These are phyloP conservation scores for Rhizopogon sp. DNA, from an alignment of 768 basidiomycete species.

Conservation along the genomic window DNA sequence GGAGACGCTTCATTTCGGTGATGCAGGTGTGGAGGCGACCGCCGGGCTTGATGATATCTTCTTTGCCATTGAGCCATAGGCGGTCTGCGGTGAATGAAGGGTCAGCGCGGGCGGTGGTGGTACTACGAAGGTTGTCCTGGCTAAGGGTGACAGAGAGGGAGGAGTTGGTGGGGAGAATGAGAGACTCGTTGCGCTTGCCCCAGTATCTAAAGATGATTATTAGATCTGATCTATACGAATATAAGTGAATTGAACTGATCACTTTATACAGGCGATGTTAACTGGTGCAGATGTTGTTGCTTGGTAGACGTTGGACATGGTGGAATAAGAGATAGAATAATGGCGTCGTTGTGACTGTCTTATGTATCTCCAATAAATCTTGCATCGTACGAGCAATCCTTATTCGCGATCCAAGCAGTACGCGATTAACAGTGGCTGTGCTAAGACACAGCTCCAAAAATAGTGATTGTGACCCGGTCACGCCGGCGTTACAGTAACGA, in stretches of 20 bases:
- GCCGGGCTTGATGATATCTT: slow-evolving; percentile 81
- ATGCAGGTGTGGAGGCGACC: slow-evolving; percentile 85
- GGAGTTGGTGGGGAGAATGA: slow-evolving; percentile 96
- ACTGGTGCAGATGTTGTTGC: slow-evolving; percentile 92
- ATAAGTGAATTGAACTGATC: slow-evolving; percentile 12
- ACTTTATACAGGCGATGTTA: slow-evolving; percentile 99
- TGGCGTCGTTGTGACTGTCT: background rate
- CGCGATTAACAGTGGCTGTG: slow-evolving; percentile 17
- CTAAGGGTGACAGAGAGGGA: slow-evolving; percentile 97
- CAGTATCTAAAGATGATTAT: slow-evolving; percentile 67
- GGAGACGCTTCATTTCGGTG: slow-evolving; percentile 73
- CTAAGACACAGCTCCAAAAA: background rate
- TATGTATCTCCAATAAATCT: slow-evolving; percentile 7
- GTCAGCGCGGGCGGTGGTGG: slow-evolving; percentile 88
- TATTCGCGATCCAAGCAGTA: slow-evolving; percentile 1
- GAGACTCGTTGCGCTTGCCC: slow-evolving; percentile 95
- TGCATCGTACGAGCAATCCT: slow-evolving; percentile 7
- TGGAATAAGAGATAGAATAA: slow-evolving; percentile 5
- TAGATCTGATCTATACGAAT: background rate
- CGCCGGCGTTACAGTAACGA: background rate
- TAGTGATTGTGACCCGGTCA: background rate
- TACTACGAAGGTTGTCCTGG: slow-evolving; percentile 92
- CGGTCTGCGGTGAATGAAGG: slow-evolving; percentile 67
- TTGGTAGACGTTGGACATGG: slow-evolving; percentile 59
- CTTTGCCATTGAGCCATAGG: slow-evolving; percentile 92